Evolutionary conservation across 495 filamentous ascomycete genomes (phyloP), one percentile per base, ranked within the genome.

Genomic region (Penicillium herquei): DNA sequence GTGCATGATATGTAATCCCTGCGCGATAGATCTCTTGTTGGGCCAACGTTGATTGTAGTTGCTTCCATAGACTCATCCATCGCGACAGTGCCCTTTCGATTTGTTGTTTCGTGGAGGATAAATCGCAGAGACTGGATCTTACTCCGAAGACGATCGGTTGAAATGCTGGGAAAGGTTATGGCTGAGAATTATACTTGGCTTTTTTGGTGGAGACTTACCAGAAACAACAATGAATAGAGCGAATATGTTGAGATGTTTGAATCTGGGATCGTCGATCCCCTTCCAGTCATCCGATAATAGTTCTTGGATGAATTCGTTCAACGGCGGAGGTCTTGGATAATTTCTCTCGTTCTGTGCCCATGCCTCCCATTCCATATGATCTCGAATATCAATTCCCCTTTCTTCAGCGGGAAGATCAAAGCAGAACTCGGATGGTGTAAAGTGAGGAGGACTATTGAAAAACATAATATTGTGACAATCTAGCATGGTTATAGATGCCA

Each of bases 381-480:
- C 59, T 3, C 51, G 33, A 32, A 62, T 49, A 17, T 58, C 59
- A 8, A 62, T 51, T 5, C 54, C 59, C 10, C 18, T 45, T 12
- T 62, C 59, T 33, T 57, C 59, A 10, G 55, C 54, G n/a, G 59
- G 59, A 12, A 62, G 59, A 45, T 62, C 59, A 45, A 62, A 62
- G 7, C 18, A 17, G 3, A 62, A 51, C 31, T 62, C 59, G 4
- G 54, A 34, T 7, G 31, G 32, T 33, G 55, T 49, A n/a, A 62
- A 42, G 11, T 51, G 30, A 1, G 55, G 59, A 9, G 55, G 52
- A 11, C 33, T 49, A 17, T 62, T 62, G 43, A 62, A 58, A n/a
- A 62, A 62, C 31, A 55, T 62, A 16, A 58, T 58, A 45, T 52
- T 58, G 26, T 62, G 52, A 18, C 48, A 44, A 39, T 62, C 59